A percentile compares a stretch with the other conserved stretches of the same genome.
phyloP scores from a whole-genome alignment of 805 yeast species.

The Pichia kluyveri region DNA sequence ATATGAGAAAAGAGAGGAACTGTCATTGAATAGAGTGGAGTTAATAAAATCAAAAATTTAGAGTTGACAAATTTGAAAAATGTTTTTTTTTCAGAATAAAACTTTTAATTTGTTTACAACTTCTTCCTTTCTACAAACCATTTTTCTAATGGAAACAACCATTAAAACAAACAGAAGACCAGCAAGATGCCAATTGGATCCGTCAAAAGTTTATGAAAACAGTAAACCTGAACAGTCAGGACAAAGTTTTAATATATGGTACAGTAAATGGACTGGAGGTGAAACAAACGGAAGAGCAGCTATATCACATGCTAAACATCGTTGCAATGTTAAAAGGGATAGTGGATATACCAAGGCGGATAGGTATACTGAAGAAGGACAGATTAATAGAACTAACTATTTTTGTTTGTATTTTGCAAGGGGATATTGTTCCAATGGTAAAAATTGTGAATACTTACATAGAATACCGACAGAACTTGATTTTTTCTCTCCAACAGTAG shows the following conservation, averaged over 20 bases:
- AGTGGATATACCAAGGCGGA: slow-evolving; percentile 72
- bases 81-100: too few species aligned
- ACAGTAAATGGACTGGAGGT: slow-evolving; percentile 80
- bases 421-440: slow-evolving; percentile 79
- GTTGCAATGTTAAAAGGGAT: slow-evolving; percentile 54
- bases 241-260: slow-evolving; percentile 80
- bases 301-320: slow-evolving; percentile 40
- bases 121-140: too few species aligned
- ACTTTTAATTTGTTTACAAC: too few species aligned
- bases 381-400: slow-evolving; percentile 28
- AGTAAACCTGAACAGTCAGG: slow-evolving; percentile 76
- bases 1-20: too few species aligned
- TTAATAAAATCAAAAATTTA: too few species aligned
- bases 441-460: slow-evolving; percentile 68
- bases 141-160: background rate
- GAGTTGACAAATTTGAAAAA: too few species aligned
- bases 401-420: slow-evolving; percentile 83
- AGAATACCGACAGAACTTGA: slow-evolving; percentile 62
- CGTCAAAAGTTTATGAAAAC: slow-evolving; percentile 43
- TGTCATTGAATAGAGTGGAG: too few species aligned
- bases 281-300: slow-evolving; percentile 36
- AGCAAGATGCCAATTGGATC: slow-evolving; percentile 71
- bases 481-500: slow-evolving; percentile 51
- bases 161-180: slow-evolving; percentile 21
- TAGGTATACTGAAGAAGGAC: slow-evolving; percentile 25